Evolutionary conservation across 2,329 filamentous ascomycete genomes (phyloP).

Genomic region (Sclerotinia spermophila): DNA sequence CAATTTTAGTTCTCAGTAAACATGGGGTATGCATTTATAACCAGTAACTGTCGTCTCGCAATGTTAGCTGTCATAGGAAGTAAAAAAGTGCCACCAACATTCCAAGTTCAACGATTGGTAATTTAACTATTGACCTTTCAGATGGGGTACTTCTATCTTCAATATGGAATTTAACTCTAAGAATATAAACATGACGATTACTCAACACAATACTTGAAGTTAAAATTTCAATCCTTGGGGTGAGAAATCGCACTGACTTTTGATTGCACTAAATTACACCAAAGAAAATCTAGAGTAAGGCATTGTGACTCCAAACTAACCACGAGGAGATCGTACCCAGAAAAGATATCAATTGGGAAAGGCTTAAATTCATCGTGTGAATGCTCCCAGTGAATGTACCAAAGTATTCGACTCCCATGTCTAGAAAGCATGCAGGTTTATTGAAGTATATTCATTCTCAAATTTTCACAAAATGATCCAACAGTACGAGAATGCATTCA

Average conservation of each 20-base stretch:
- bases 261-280: not conserved
- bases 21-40: not conserved
- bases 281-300: not conserved
- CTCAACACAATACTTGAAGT: not conserved
- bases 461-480: not conserved
- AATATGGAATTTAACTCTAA: not conserved
- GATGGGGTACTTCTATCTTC: not conserved
- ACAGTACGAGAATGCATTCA: not conserved
- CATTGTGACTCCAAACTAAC: not conserved
- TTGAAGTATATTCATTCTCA: not conserved
- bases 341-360: not conserved
- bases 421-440: not conserved
- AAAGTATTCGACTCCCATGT: not conserved
- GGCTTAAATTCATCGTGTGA: not conserved
- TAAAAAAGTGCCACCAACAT: not conserved
- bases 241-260: not conserved
- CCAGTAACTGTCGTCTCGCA: not conserved
- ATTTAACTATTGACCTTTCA: not conserved
- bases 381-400: not conserved
- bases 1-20: not conserved
- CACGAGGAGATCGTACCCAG: not conserved
- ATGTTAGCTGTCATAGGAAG: not conserved
- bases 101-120: not conserved
- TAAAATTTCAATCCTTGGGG: not conserved
- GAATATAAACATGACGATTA: not conserved